Evolutionary conservation across 192 early-diverging fungal genomes (phyloP).

Genomic region (Gaertneriomyces sp.): DNA sequence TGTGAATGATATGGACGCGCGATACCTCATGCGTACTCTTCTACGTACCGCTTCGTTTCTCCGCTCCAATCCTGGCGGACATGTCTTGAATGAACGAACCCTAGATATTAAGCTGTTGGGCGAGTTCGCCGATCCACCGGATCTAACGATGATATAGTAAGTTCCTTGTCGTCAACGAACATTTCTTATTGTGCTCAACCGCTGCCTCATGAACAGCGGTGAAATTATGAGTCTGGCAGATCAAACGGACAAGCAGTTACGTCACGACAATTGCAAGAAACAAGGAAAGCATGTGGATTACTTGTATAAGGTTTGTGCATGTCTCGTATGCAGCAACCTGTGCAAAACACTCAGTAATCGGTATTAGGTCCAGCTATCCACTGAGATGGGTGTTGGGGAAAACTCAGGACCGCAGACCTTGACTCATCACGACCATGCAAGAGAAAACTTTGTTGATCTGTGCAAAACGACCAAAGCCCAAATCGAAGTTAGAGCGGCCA

Average conservation of each 20-base stretch:
- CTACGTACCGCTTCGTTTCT: background rate
- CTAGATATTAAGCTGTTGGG: slow-evolving; percentile 1
- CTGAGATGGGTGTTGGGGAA: slow-evolving; percentile 1
- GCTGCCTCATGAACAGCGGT: background rate
- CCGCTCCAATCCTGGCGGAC: background rate
- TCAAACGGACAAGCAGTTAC: slow-evolving; percentile 1
- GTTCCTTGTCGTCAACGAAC: background rate
- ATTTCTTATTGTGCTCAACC: background rate
- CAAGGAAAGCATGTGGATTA: slow-evolving; percentile 2
- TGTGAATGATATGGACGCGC: background rate
- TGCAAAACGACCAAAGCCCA: background rate
- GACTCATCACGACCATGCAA: slow-evolving; percentile 1
- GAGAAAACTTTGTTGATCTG: slow-evolving; percentile 3
- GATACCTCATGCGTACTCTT: background rate
- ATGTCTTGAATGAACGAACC: background rate
- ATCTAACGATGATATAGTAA: slow-evolving; percentile 1
- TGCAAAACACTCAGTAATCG: background rate
- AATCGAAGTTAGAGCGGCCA: background rate
- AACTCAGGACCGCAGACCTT: background rate
- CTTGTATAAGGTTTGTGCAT: slow-evolving; percentile 1
- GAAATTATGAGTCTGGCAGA: slow-evolving; percentile 2
- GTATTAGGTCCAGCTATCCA: background rate
- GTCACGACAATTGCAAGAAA: background rate
- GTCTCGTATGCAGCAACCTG: too few species aligned
- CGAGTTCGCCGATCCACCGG: slow-evolving; percentile 3